Percentiles rank a stretch among this genome's conserved stretches.
phyloP scores from a whole-genome alignment of 768 basidiomycete species.

The Collybia nuda region DNA sequence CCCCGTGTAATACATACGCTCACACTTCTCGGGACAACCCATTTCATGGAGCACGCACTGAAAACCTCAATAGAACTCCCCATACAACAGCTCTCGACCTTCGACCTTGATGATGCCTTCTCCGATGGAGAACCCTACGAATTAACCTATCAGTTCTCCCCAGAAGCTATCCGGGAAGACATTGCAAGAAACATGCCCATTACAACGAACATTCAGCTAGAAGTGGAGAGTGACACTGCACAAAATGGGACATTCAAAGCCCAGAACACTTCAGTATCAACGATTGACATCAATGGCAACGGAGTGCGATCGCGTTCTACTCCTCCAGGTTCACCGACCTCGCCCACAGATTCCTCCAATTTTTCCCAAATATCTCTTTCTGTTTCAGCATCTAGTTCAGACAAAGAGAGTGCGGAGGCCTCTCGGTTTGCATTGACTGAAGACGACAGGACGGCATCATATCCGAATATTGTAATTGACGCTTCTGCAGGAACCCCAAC shows the following conservation, averaged over 20 bases:
- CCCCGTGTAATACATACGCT: neutral
- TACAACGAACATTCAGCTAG: conserved; percentile 31
- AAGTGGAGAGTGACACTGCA: conserved; percentile 27
- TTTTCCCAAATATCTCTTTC: conserved; percentile 41
- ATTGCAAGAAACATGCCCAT: conserved; percentile 49
- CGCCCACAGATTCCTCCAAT: conserved; percentile 25
- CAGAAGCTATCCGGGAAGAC: conserved; percentile 62
- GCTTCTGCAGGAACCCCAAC: conserved; percentile 28
- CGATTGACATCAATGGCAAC: conserved; percentile 50
- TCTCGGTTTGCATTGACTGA: conserved; percentile 3
- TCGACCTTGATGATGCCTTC: conserved; percentile 70
- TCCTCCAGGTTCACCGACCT: conserved; percentile 20
- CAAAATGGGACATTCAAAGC: conserved; percentile 32
- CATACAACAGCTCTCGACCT: conserved; percentile 24
- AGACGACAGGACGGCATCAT: conserved; percentile 16
- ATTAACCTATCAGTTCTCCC: conserved; percentile 51
- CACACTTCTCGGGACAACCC: no score
- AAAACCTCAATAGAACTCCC: conserved; percentile 11
- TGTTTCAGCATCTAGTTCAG: conserved; percentile 15
- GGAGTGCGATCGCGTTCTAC: conserved; percentile 17
- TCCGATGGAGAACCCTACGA: conserved; percentile 55
- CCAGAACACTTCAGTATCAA: conserved; percentile 53
- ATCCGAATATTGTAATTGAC: conserved; percentile 46
- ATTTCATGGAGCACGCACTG: conserved; percentile 11
- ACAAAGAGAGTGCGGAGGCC: conserved; percentile 7